These are phyloP conservation scores for Iberis pinnata DNA, from an alignment of 345 rosid species.

Conservation along the genomic window DNA sequence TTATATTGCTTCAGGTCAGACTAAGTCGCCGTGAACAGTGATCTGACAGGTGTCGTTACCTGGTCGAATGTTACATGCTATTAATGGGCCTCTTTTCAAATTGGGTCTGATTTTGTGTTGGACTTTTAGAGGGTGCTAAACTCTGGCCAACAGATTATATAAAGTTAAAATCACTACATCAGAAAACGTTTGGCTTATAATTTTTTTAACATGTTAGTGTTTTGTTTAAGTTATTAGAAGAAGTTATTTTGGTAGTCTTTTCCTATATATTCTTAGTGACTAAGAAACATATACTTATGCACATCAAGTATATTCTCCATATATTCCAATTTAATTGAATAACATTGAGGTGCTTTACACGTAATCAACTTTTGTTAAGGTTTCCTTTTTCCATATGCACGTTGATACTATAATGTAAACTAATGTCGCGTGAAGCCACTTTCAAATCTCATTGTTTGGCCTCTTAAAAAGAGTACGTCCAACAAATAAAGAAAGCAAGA, in stretches of 20 bases:
- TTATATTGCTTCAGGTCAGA: too few relatives aligned
- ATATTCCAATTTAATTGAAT: conserved; percentile 1
- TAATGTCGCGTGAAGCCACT: conserved; percentile 7
- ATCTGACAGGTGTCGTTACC: too few relatives aligned
- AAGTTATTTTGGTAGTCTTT: not conserved
- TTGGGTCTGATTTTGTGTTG: too few relatives aligned
- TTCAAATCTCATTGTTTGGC: conserved; percentile 12
- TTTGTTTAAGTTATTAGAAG: too few relatives aligned
- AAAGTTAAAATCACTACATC: too few relatives aligned
- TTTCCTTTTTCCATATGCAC: conserved; percentile 22
- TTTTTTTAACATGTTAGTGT: too few relatives aligned
- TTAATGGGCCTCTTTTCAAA: too few relatives aligned
- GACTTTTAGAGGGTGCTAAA: too few relatives aligned
- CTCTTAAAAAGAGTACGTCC: conserved; percentile 28
- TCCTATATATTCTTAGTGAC: conserved; percentile 32
- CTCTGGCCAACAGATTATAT: too few relatives aligned
- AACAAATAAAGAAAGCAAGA: conserved; percentile 24
- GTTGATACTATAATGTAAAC: conserved; percentile 20
- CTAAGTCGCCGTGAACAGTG: too few relatives aligned
- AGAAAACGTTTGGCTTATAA: too few relatives aligned
- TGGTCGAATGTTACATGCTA: too few relatives aligned
- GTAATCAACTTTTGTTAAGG: conserved; percentile 10
- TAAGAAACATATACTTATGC: conserved; percentile 23
- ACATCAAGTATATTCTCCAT: conserved; percentile 21
- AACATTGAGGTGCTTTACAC: conserved; percentile 25